Base-by-base conservation (phyloP, 2,329 filamentous ascomycete species). In the Talaromyces sp. region DNA sequence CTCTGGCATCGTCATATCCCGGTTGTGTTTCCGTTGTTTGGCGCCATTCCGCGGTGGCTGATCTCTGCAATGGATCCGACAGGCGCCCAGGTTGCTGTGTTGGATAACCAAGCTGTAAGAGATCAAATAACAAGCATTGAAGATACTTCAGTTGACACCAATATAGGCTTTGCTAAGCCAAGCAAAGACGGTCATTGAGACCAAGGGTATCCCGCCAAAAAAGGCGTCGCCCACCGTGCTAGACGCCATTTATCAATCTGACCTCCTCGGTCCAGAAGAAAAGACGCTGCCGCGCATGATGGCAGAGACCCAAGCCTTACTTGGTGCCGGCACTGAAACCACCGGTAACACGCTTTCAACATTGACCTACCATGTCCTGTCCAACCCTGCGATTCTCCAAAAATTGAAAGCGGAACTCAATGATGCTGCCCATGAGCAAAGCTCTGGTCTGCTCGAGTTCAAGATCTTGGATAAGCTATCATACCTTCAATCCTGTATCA, bases 401-500 rank as follows among this genome's bases (percentile, higher is more conserved):
- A 59, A 57, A 3, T 58, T 70, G 13, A 61, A 58, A 17, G 62
- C 63, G 42, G 71, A 73, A 39, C 61, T 72, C 52, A 62, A 64
- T 44, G 65, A 64, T 17, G 57, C 64, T n/a, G 65, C 67, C 63
- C 56, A 53, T 15, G 44, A 17, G 4, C 8, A 33, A 13, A 32
- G 17, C 25, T 17, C 51, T 25, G 57, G 39, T 7, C 13, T 60
- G n/a, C 60, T 62, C 22, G 27, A 60, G 11, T 70, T 64, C 66
- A 63, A 62, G 5, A 61, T 67, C 7, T 63, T 73, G 10, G 72
- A 73, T 52, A 67, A 67, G 55, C 28, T 72, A 13, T 67, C 70
- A 1, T 72, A 71, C 30, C 61, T 73, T 22, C 69, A 71, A 49
- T 71, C 68, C 15, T 63, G 69, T 53, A 68, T 72, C 55, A 72